Percentiles rank a stretch among this genome's conserved stretches.
phyloP scores from a whole-genome alignment of 208 protist genomes.

The Phytomonas francai region DNA sequence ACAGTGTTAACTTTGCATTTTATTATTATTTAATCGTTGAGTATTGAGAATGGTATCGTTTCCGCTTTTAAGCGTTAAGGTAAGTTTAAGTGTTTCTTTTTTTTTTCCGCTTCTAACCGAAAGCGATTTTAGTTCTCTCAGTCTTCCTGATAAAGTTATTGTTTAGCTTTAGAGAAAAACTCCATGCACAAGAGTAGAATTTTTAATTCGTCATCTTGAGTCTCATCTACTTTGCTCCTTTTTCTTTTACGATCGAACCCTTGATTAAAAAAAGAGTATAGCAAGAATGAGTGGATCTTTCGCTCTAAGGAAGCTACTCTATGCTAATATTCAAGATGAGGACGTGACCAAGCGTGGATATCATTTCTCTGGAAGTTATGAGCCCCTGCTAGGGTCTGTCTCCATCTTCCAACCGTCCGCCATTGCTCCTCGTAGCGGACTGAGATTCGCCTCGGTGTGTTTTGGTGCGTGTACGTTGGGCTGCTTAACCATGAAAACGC shows the following conservation, averaged over 20 bases:
- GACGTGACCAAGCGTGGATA: slow-evolving; percentile 47
- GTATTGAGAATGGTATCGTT: neutral
- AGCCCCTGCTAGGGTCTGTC: slow-evolving; percentile 32
- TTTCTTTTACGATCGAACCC: slow-evolving; percentile 5
- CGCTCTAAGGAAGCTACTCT: slow-evolving; percentile 69
- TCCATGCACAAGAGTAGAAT: neutral
- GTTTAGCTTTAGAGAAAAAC: neutral
- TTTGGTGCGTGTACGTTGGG: slow-evolving; percentile 36
- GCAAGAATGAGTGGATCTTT: slow-evolving; percentile 56
- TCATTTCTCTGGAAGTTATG: slow-evolving; percentile 60
- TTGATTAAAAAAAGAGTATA: neutral
- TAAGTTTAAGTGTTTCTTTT: slow-evolving; percentile 4
- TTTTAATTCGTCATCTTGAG: neutral
- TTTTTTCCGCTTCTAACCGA: neutral
- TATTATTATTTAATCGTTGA: neutral
- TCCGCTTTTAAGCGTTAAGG: slow-evolving; percentile 7
- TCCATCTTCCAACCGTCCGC: slow-evolving; percentile 40
- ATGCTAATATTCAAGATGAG: slow-evolving; percentile 32
- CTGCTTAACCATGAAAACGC: slow-evolving; percentile 72
- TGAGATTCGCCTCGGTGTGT: slow-evolving; percentile 33
- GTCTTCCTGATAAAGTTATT: neutral
- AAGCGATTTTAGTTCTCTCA: neutral
- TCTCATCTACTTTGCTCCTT: neutral
- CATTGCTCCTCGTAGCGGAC: slow-evolving; percentile 47
- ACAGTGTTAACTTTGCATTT: slow-evolving; percentile 2